Evolutionary conservation across 768 basidiomycete genomes (phyloP), one percentile per base, ranked within the genome.

Genomic region (Sarcomyxa edulis): DNA sequence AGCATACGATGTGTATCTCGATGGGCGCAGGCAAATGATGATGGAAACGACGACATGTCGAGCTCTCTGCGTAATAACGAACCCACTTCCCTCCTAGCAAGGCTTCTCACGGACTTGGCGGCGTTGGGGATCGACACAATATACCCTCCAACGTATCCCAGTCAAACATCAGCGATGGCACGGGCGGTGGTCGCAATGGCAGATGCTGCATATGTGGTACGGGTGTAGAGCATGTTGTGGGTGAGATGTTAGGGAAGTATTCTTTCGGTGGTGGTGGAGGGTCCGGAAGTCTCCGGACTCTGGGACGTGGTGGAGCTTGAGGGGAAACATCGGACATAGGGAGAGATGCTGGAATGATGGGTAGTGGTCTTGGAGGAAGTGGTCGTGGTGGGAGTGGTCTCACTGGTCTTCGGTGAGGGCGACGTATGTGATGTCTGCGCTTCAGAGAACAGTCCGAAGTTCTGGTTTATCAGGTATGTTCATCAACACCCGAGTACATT

Each of bases 361-460:
- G n/a, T n/a, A n/a, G n/a, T n/a, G n/a, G n/a, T n/a, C n/a, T n/a
- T n/a, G n/a, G n/a, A n/a, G n/a, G n/a, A n/a, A n/a, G 28, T 23
- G 35, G 25, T 16, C 45, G 48, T 3, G 41, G 24, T 3, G 34
- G 35, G 3, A 46, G 48, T 24, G 47, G 46, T 10, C 42, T 42
- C 23, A 45, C 37, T 8, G 42, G 21, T 23, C 39, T 32, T 37
- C 39, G 32, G 5, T 28, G 46, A 12, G 25, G 24, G 15, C 43
- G 45, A 25, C 41, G 27, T 5, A 45, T 39, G 35, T 47, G 46
- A 15, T 39, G 14, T 25, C 46, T 30, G 12, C 46, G 40, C n/a
- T 30, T 29, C 8, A 50, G 15, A 7, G 32, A 40, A 32, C 43
- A 42, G n/a, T 24, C 15, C 24, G 32, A n/a, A 23, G 20, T 30